Conservation (phyloP, 2,329 filamentous ascomycete species). For the Aaosphaeria arxii region DNA sequence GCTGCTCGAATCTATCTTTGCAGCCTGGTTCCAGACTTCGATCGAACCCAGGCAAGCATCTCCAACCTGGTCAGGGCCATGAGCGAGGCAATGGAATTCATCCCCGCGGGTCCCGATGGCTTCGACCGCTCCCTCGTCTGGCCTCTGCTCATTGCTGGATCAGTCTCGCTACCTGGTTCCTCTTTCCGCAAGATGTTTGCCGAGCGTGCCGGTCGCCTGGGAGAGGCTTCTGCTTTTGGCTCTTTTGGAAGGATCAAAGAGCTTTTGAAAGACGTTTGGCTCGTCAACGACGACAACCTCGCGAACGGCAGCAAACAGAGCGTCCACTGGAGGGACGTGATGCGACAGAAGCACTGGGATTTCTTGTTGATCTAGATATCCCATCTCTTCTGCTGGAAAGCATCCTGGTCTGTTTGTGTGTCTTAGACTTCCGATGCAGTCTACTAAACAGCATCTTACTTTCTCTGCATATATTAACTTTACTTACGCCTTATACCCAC, state of each 20-base stretch:
- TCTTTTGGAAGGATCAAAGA: conserved; percentile 81
- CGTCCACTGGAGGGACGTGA: conserved; percentile 92
- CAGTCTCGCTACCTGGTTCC: conserved; percentile 69
- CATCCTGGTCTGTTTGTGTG: conserved; percentile 35
- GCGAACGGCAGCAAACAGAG: conserved; percentile 55
- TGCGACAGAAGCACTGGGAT: conserved; percentile 89
- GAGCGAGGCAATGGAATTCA: conserved; percentile 71
- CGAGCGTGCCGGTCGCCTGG: conserved; percentile 70
- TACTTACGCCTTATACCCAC: conserved; percentile 37
- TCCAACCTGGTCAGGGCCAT: conserved; percentile 76
- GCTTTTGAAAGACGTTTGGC: conserved; percentile 81
- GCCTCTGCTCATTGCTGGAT: conserved; percentile 87
- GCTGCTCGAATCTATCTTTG: conserved; percentile 96
- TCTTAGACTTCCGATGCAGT: conserved; percentile 8
- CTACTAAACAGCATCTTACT: conserved; percentile 23
- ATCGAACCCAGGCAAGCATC: conserved; percentile 69
- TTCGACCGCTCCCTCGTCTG: conserved; percentile 90
- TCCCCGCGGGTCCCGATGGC: conserved; percentile 76
- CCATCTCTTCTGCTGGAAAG: conserved; percentile 28
- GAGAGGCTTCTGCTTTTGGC: conserved; percentile 74
- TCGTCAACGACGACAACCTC: conserved; percentile 63
- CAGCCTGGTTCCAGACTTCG: conserved; percentile 86
- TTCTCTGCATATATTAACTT: conserved; percentile 36
- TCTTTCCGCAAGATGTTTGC: conserved; percentile 75
- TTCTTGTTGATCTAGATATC: conserved; percentile 74